Evolutionary conservation across 495 filamentous ascomycete species (phyloP), one percentile per base, ranked within the genome.

Genomic region (Aspergillus egyptiacus): DNA sequence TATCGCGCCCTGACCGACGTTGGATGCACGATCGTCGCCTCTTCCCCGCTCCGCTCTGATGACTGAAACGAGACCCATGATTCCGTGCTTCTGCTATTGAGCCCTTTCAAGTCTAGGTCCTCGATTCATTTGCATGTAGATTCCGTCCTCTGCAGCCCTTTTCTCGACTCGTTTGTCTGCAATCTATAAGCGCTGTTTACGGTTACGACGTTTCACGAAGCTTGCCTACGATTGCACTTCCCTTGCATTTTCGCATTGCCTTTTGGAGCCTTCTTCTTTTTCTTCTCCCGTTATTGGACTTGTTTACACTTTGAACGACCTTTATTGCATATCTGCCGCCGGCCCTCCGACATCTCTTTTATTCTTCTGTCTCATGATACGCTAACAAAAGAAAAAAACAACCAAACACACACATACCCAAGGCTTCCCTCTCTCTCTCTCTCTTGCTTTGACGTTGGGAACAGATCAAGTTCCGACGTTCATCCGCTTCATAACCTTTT

Each of bases 21-120:
- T 56, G 43, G 50, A 56, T 60, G 47, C 52, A 46, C 44, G 43
- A 54, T 37, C 57, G 53, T 52, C 48, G 59, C 60, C 59, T 59
- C 61, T 59, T 59, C 53, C 54, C 43, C 37, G 30, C 56, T 57
- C 57, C 61, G 53, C 63, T 68, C 67, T 75, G 67, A 82, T 73
- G 78, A 81, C 71, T 69, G 77, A 74, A 69, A 81, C 77, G 79
- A 80, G 62, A 58, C 61, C 71, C 64, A 79, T 71, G 71, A 69
- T 61, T 57, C 61, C 54, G 56, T 67, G 59, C 66, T 64, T 59
- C 61, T 64, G 51, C 45, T 62, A 49, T 57, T 67, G 53, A 59
- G 61, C 61, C 54, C 54, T 61, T 47, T 47, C 17, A 14, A 19
- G 27, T 22, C 38, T 17, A 50, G 33, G 28, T 46, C 41, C 42